Evolutionary conservation across 2,329 filamentous ascomycete species (phyloP), one percentile per base, ranked within the genome.

Genomic region (Neopestalotiopsis rosae): DNA sequence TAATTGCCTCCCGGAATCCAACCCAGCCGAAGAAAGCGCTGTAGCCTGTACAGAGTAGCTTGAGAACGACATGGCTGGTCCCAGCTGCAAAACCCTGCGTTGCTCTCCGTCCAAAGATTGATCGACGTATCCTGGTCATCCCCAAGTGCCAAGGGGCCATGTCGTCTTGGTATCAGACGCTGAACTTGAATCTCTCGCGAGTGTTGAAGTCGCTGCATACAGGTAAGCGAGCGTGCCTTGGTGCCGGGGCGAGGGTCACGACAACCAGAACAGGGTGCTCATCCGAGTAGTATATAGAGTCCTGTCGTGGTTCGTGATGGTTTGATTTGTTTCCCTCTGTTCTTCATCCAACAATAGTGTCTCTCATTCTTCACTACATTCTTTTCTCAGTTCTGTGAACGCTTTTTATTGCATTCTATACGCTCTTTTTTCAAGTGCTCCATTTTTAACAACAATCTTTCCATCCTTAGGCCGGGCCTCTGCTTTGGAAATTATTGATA

Each of bases 341-440:
- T 73, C 69, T 64, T 72, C 71, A 75, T 76, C 73, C 74, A 72
- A 72, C 73, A 68, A 73, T 70, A 74, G 71, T 73, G 74, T 59
- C 67, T 74, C 68, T 75, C 74, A 73, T 73, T 76, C 70, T 68
- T 69, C 72, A 59, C 72, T 74, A 72, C 74, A 65, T 77, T 78
- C 76, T 75, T 76, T 78, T 67, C 61, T 52, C 65, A 77, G 77
- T 78, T 78, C 77, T 78, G 76, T 68, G 76, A 78, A 78, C 77
- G 76, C 20, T 52, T 72, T 68, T 74, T 52, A 61, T 45, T 65
- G 70, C 61, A 63, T 73, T 73, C 72, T 70, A 61, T 68, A 74
- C 75, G 66, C 68, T 77, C 75, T 74, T 76, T 76, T 38, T 69
- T 38, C 34, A 49, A 66, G 56, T 63, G 62, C 59, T 56, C 52